A percentile compares a stretch with the other conserved stretches of the same genome.
Conservation (phyloP, 2,329 filamentous ascomycete species). For the Fusarium sp. region DNA sequence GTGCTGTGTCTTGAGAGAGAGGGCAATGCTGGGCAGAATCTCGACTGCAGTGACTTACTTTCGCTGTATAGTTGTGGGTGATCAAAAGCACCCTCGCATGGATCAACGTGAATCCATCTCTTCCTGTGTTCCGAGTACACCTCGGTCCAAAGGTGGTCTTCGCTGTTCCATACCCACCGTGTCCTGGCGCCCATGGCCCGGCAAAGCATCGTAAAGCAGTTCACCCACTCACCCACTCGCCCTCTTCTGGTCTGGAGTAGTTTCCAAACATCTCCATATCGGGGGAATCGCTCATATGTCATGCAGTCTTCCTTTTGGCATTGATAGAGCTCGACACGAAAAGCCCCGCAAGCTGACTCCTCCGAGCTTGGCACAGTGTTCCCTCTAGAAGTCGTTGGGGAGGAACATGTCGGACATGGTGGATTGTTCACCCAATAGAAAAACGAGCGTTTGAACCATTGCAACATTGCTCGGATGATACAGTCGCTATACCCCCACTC, state of each 20-base stretch:
- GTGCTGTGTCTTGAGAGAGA: neutral
- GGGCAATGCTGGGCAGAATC: neutral
- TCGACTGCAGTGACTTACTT: neutral
- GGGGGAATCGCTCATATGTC: neutral
- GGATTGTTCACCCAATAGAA: neutral
- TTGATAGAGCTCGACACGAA: neutral
- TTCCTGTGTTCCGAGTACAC: neutral
- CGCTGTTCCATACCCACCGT: neutral
- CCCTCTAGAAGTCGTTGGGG: neutral
- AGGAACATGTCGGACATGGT: neutral
- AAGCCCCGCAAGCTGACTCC: neutral
- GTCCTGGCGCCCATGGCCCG: neutral
- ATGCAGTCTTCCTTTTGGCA: fast-evolving
- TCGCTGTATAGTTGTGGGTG: neutral
- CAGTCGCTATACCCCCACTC: neutral
- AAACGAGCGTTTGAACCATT: neutral
- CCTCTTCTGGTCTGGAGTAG: neutral
- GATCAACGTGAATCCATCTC: neutral
- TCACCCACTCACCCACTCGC: neutral
- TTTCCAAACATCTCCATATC: fast-evolving
- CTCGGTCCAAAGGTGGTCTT: neutral
- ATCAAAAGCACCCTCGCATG: neutral
- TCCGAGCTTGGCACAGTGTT: neutral
- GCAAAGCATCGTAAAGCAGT: neutral
- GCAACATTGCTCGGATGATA: neutral